Conservation (phyloP, 306 rosid species). For the Trifolium subterraneum region DNA sequence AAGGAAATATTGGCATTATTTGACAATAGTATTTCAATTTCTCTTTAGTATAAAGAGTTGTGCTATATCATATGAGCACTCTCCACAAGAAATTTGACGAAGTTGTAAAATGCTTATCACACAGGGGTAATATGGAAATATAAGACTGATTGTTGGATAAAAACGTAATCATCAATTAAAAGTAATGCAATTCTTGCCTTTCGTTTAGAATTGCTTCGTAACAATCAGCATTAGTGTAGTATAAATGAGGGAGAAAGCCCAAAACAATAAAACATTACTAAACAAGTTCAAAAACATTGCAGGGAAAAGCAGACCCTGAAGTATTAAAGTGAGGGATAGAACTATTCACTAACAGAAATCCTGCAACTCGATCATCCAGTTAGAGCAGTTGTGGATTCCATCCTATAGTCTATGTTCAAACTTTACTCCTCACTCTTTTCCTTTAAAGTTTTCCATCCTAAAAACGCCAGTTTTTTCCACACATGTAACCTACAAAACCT, state of each 20-base stretch:
- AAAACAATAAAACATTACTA: not conserved
- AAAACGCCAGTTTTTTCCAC: conserved; percentile 7
- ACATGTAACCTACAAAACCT: not conserved
- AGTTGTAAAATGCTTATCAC: too few species aligned
- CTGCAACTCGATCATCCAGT: not conserved
- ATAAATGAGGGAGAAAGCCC: not conserved
- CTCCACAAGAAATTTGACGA: too few species aligned
- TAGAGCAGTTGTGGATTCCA: not conserved
- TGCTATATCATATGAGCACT: too few species aligned
- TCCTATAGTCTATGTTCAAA: conserved; percentile 8
- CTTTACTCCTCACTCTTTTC: not conserved
- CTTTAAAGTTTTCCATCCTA: conserved; percentile 21
- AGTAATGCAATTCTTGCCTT: too few species aligned
- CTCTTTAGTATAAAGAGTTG: too few species aligned
- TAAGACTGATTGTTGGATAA: too few species aligned
- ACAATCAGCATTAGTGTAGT: too few species aligned
- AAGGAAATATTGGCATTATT: not conserved
- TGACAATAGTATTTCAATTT: not conserved
- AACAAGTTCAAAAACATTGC: conserved; percentile 11
- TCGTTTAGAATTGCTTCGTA: too few species aligned
- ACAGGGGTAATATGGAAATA: too few species aligned
- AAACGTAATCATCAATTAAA: too few species aligned
- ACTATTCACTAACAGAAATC: not conserved
- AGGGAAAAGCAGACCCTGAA: not conserved
- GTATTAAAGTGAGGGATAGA: not conserved